A percentile compares a stretch with the other conserved stretches of the same genome.
Conservation (phyloP, 306 rosid species). For the Geum urbanum region DNA sequence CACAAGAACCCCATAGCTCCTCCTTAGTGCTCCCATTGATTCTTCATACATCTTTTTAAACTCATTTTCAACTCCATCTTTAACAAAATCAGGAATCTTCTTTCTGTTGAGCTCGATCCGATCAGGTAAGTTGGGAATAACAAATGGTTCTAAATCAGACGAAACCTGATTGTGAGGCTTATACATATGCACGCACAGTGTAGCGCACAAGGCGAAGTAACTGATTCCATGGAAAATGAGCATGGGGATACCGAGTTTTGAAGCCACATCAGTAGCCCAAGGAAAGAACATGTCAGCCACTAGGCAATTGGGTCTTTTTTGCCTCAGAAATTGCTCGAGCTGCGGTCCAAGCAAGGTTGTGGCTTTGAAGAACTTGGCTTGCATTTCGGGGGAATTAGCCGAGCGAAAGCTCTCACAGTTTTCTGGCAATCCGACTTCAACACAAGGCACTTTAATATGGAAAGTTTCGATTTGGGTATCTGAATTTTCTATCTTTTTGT, state of each 20-base stretch:
- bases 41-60: not conserved
- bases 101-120: slow-evolving; percentile 30
- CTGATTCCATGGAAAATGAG: slow-evolving; percentile 31
- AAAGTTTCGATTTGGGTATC: not conserved
- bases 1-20: slow-evolving; percentile 44
- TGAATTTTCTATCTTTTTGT: slow-evolving; percentile 8
- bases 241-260: slow-evolving; percentile 28
- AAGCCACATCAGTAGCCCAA: slow-evolving; percentile 25
- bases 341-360: slow-evolving; percentile 22
- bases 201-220: slow-evolving; percentile 30
- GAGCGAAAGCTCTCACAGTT: slow-evolving; percentile 25
- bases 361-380: slow-evolving; percentile 15
- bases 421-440: slow-evolving; percentile 36
- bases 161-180: slow-evolving; percentile 21
- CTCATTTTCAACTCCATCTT: slow-evolving; percentile 10
- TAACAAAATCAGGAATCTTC: slow-evolving; percentile 9
- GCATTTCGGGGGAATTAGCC: slow-evolving; percentile 12
- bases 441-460: slow-evolving; percentile 16
- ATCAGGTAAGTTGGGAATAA: slow-evolving; percentile 27
- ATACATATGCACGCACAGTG: not conserved
- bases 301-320: slow-evolving; percentile 18
- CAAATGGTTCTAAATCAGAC: slow-evolving; percentile 29
- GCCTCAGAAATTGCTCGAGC: slow-evolving; percentile 22
- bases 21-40: slow-evolving; percentile 18
- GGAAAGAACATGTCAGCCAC: slow-evolving; percentile 24